Evolutionary conservation across 208 protist genomes (phyloP).

Genomic region (Acanthamoeba sp.): DNA sequence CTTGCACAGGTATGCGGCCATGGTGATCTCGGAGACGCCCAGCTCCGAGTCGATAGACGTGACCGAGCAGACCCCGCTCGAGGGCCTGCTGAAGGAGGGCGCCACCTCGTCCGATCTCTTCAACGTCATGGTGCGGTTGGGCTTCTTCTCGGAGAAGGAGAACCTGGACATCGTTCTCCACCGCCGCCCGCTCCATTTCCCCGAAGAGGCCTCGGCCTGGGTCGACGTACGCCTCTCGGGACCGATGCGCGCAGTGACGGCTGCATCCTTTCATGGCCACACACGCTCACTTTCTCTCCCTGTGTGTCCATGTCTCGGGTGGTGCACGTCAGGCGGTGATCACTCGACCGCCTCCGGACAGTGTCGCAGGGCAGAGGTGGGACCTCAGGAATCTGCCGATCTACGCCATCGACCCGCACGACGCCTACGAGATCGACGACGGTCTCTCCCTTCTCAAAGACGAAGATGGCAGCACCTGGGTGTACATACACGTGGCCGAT

Average conservation of each 20-base stretch:
- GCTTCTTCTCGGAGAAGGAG: slow-evolving; percentile 18
- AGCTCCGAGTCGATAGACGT: slow-evolving; percentile 8
- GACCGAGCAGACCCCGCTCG: slow-evolving; percentile 16
- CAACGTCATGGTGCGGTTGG: slow-evolving; percentile 5
- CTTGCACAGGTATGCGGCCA: neutral
- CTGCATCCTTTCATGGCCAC: too few relatives aligned
- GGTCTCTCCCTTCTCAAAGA: slow-evolving; percentile 7
- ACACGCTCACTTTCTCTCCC: neutral
- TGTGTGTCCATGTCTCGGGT: neutral
- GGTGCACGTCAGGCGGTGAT: neutral
- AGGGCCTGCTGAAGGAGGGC: slow-evolving; percentile 28
- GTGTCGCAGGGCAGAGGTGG: neutral
- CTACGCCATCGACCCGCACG: slow-evolving; percentile 23
- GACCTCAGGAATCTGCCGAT: slow-evolving; percentile 13
- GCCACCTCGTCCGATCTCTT: slow-evolving; percentile 16
- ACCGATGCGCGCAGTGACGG: too few relatives aligned
- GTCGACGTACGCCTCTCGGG: neutral
- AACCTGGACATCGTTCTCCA: slow-evolving; percentile 51
- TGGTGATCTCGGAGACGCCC: slow-evolving; percentile 3
- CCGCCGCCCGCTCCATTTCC: slow-evolving; percentile 1
- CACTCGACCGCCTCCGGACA: slow-evolving; percentile 5
- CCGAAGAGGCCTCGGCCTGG: slow-evolving; percentile 6
- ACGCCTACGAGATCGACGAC: slow-evolving; percentile 59
- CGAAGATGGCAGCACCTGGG: slow-evolving; percentile 1
- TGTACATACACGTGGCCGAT: slow-evolving; percentile 54